A percentile compares a stretch with the other conserved stretches of the same genome.
Evolutionary conservation across 352 stramenopile species (phyloP).

Genomic region (Blastocystis sp.): DNA sequence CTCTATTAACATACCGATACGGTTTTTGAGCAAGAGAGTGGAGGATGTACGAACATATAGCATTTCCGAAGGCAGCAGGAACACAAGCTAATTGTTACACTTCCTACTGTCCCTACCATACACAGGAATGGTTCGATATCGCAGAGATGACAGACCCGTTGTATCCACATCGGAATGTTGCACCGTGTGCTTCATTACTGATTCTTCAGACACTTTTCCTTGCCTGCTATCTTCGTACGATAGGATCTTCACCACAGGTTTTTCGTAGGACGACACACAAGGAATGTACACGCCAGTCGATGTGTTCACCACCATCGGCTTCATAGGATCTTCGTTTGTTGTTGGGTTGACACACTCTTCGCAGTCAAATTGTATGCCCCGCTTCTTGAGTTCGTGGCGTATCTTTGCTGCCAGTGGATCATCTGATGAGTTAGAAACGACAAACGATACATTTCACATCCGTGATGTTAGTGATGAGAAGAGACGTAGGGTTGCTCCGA

Average conservation of each 20-base stretch:
- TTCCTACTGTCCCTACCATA: constrained; percentile 71
- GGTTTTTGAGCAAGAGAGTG: constrained; percentile 83
- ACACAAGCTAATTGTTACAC: constrained; percentile 64
- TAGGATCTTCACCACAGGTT: constrained; percentile 87
- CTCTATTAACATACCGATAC: constrained; percentile 68
- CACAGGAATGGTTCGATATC: constrained; percentile 88
- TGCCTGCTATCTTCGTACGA: constrained; percentile 75
- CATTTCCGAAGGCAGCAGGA: constrained; percentile 92
- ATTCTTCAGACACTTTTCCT: neutral
- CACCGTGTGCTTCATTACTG: neutral
- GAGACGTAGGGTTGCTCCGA: constrained; percentile 88
- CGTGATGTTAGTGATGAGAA: constrained; percentile 89
- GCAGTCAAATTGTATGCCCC: constrained; percentile 69
- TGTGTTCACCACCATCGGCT: constrained; percentile 21
- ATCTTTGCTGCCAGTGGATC: constrained; percentile 91
- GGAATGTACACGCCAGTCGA: neutral
- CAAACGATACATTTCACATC: constrained; percentile 70
- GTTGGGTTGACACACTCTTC: constrained; percentile 64
- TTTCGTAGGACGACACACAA: constrained; percentile 86
- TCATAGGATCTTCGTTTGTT: constrained; percentile 1
- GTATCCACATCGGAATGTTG: constrained; percentile 68
- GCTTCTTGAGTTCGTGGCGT: constrained; percentile 84
- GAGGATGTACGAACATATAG: constrained; percentile 86
- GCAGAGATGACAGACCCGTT: constrained; percentile 89
- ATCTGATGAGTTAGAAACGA: constrained; percentile 63